phyloP scores from a whole-genome alignment of 1,284 basidiomycete genomes.

The Puccinia hordei region DNA sequence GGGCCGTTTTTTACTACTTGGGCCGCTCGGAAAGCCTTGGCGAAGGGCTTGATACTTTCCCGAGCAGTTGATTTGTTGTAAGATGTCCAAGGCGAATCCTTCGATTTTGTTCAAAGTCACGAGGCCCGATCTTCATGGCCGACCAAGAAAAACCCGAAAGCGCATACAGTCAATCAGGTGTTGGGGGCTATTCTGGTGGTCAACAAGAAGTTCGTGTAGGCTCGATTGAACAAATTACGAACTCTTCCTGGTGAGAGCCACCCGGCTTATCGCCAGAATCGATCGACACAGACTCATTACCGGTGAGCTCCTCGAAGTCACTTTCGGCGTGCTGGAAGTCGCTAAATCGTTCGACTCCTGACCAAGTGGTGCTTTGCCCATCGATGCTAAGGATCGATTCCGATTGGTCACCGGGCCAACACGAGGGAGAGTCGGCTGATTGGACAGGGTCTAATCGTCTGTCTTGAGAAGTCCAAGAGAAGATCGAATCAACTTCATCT shows the following conservation, averaged over 20 bases:
- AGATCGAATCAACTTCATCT: background rate
- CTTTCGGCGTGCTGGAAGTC: background rate
- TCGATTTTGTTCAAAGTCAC: slow-evolving; percentile 17
- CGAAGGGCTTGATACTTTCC: slow-evolving; percentile 6
- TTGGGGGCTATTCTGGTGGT: background rate
- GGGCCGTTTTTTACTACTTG: background rate
- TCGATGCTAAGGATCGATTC: background rate
- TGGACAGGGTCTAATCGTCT: background rate
- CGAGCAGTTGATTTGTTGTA: slow-evolving; percentile 8
- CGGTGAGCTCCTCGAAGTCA: slow-evolving; percentile 11
- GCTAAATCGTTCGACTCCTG: background rate
- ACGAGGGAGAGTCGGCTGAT: background rate
- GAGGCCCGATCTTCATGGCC: background rate
- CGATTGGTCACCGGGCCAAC: background rate
- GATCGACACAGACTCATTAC: background rate
- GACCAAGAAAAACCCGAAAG: background rate
- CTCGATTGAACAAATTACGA: background rate
- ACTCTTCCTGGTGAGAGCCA: background rate
- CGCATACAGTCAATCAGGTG: background rate
- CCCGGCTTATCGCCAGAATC: background rate
- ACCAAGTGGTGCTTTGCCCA: background rate
- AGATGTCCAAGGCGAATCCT: slow-evolving; percentile 15
- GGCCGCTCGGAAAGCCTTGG: too few relatives aligned
- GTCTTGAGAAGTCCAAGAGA: background rate
- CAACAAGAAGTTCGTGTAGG: background rate